Percentiles rank a stretch among this genome's conserved stretches.
These are phyloP conservation scores for Dionaea muscipula DNA, from an alignment of 179 eudicot species.

Conservation along the genomic window DNA sequence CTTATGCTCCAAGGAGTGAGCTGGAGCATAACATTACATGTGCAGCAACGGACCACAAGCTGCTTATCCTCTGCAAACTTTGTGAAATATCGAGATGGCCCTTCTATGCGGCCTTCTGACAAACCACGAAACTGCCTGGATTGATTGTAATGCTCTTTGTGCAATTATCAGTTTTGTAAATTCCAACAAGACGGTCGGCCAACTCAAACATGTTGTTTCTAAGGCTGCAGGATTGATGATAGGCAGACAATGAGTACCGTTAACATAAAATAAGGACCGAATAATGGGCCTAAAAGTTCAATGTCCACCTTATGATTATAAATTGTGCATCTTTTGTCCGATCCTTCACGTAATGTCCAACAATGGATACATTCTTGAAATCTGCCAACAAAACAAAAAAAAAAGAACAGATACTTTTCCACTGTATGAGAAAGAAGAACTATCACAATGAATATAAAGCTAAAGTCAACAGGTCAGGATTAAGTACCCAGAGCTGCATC, in stretches of 20 bases:
- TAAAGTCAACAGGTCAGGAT: background rate
- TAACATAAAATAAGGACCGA: too few relatives aligned
- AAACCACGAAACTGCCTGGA: constrained; percentile 71
- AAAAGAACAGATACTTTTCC: too few relatives aligned
- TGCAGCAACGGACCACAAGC: too few relatives aligned
- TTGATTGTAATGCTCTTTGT: constrained; percentile 88
- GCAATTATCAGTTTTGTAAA: constrained; percentile 92
- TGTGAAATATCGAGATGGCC: background rate
- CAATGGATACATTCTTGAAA: constrained; percentile 94
- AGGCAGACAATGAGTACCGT: background rate
- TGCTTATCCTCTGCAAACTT: too few relatives aligned
- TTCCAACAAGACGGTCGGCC: constrained; percentile 96
- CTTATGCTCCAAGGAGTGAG: too few relatives aligned
- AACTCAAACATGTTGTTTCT: constrained; percentile 97
- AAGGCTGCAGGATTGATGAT: constrained; percentile 47
- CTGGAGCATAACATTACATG: too few relatives aligned
- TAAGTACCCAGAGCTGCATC: constrained; percentile 91
- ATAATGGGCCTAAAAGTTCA: too few relatives aligned
- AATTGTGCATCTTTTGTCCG: constrained; percentile 95
- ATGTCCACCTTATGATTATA: constrained; percentile 74
- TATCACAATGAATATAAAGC: background rate
- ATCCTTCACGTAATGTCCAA: constrained; percentile 95
- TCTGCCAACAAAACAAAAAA: constrained; percentile 48
- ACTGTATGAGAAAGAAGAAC: background rate
- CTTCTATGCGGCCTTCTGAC: constrained; percentile 35